Evolutionary conservation across 148 eudicot species (phyloP), one percentile per base, ranked within the genome.

Genomic region (Suaeda aralocaspica): DNA sequence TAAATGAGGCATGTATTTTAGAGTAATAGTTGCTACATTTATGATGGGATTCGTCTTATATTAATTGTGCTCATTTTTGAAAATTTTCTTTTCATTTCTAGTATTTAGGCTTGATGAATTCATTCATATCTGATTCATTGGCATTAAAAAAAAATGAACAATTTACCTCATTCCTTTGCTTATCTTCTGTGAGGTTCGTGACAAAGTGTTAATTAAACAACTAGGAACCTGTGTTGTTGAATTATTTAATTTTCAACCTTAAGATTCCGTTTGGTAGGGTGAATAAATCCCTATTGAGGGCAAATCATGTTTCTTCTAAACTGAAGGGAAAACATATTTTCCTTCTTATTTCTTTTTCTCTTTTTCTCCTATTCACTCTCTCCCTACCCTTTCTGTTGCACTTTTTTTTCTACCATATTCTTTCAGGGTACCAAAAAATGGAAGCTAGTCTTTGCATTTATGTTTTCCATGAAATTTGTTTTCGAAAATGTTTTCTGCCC

Each of bases 161-260:
- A 21, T 45, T 70, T 59, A 55, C 29, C 60, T 52, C 29, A 59
- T 49, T 19, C 19, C 25, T 45, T 30, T 70, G 73, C 57, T 46
- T 29, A 34, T 68, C 24, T 31, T 55, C 41, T 39, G 41, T 30
- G 33, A 26, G 62, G 72, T 33, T 24, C 22, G 14, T 39, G 24
- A 21, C 31, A 16, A 69, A 41, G 33, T 69, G 21, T 26, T 55
- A n/a, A 3, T 30, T 45, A 5, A 30, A 16, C 45, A 42, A 28
- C n/a, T 59, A 46, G 26, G 39, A 30, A 31, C 15, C 66, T 13
- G 65, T 49, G n/a, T 44, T 45, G 26, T 70, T 59, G 10, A 7
- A 44, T 58, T 25, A 11, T 14, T 26, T 45, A 11, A 1, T 64
- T 28, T 34, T 12, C 7, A n/a, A n/a, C n/a, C n/a, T n/a, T n/a